Conservation (phyloP, 176 grass and related monocot species). For the Puya raimondii region DNA sequence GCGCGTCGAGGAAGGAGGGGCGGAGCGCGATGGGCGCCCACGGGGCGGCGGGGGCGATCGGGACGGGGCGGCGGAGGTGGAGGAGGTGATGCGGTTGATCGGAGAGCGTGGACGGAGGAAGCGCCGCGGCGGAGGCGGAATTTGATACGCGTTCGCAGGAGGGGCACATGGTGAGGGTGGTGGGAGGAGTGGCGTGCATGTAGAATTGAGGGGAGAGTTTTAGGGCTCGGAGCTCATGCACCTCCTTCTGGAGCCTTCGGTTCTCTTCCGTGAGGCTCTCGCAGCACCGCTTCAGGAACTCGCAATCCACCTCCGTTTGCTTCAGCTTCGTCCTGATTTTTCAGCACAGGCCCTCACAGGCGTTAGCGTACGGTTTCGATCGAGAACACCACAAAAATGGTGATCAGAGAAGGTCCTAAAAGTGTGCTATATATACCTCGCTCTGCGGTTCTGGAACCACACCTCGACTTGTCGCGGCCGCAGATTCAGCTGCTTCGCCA, state of each 20-base stretch:
- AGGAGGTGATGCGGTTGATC: neutral
- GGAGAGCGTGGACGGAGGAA: neutral
- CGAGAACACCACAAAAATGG: too few relatives aligned
- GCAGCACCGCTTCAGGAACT: constrained; percentile 84
- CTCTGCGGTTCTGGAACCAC: constrained; percentile 92
- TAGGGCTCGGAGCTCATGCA: constrained; percentile 71
- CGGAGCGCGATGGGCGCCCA: constrained; percentile 32
- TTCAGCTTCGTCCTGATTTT: constrained; percentile 62
- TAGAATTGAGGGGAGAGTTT: constrained; percentile 29
- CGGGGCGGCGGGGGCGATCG: constrained; percentile 10
- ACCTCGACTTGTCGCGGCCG: constrained; percentile 86
- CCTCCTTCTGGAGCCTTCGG: constrained; percentile 74
- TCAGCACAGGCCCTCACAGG: neutral
- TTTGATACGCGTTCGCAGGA: constrained; percentile 64
- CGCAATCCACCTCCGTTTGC: constrained; percentile 95
- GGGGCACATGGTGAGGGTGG: constrained; percentile 78
- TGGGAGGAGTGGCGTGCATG: constrained; percentile 26
- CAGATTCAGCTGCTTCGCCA: constrained; percentile 60
- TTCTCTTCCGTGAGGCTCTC: constrained; percentile 86
- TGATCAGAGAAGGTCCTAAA: neutral
- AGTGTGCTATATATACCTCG: constrained; percentile 19
- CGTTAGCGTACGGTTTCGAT: neutral
- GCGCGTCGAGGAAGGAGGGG: constrained; percentile 30
- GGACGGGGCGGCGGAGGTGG: neutral
- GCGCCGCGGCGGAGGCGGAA: neutral